phyloP scores from a whole-genome alignment of 805 yeast species.

The Wickerhamomyces tratensis region DNA sequence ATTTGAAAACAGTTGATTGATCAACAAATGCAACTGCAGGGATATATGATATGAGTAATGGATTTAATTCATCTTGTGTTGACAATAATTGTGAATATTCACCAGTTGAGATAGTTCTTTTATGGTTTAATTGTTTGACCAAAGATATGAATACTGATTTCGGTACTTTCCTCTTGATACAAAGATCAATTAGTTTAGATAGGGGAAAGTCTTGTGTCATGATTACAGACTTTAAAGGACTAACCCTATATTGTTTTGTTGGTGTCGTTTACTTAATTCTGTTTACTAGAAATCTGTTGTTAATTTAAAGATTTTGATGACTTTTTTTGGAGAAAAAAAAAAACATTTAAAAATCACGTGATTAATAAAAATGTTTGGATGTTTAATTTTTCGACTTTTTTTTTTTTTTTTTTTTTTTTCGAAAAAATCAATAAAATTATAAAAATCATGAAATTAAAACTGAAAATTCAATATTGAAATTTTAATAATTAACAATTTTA shows the following conservation, averaged over 20 bases:
- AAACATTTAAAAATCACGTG: neutral
- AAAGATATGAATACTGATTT: slow-evolving; percentile 10
- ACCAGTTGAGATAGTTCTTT: slow-evolving; percentile 7
- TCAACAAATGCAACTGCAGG: slow-evolving; percentile 1
- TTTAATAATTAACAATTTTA: no score
- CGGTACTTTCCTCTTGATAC: slow-evolving; percentile 7
- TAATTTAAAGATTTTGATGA: no score
- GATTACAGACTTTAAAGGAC: neutral
- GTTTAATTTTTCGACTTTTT: no score
- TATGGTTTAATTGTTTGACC: slow-evolving; percentile 15
- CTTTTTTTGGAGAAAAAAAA: no score
- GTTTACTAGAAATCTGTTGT: no score
- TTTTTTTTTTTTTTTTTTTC: no score
- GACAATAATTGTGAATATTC: slow-evolving; percentile 7
- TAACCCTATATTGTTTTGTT: no score
- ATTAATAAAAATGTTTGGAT: no score
- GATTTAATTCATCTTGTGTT: slow-evolving; percentile 6
- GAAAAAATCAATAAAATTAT: no score
- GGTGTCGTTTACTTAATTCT: no score
- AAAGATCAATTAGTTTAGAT: slow-evolving; percentile 6
- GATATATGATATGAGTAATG: slow-evolving; percentile 12
- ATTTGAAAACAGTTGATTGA: slow-evolving; percentile 5
- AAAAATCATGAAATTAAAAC: no score
- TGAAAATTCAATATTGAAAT: neutral
- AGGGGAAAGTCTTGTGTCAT: neutral